Evolutionary conservation across 2,329 filamentous ascomycete genomes (phyloP), one percentile per base, ranked within the genome.

Genomic region (Aureobasidium namibiae): DNA sequence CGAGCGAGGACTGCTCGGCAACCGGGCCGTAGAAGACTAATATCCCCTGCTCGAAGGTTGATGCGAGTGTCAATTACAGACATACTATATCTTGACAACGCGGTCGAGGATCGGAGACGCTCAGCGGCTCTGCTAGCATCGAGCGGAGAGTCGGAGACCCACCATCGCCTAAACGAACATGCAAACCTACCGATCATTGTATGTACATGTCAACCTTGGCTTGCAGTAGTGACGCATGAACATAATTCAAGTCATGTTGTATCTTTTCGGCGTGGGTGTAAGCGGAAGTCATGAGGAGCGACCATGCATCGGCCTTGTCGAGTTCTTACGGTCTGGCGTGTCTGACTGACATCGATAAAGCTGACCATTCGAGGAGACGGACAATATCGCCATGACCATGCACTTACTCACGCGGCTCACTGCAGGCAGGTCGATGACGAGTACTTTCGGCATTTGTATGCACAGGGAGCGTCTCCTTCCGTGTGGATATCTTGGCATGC

Each of bases 371-470:
- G 14, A 39, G 23, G 16, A 14, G 26, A 5, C 11, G 23, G 13
- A 16, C 34, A 31, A 39, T 52, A 33, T 18, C 24, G 29, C 34
- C 2, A n/a, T 38, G 18, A 23, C 4, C 14, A 13, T 18, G 16
- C 34, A 4, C 14, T n/a, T 24, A 34, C 9, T 29, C 26, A 29
- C 18, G 6, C 29, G 45, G 18, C 6, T 36, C 46, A 24, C 31
- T 23, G 46, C 7, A 24, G 18, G 14, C 7, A 52, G 14, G 23
- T 42, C 26, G 14, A 54, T 54, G 50, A 54, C 50, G 50, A 54
- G 50, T 54, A n/a, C 50, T 42, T 54, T 54, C 38, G 50, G 50
- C 50, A 41, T 36, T 41, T 33, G 13, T 16, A n/a, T 10, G 50
- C 24, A 54, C 38, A 41, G 24, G 38, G 23, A 39, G 36, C 23